Evolutionary conservation across 2,329 filamentous ascomycete species (phyloP).

Genomic region (Emergomyces africanus): DNA sequence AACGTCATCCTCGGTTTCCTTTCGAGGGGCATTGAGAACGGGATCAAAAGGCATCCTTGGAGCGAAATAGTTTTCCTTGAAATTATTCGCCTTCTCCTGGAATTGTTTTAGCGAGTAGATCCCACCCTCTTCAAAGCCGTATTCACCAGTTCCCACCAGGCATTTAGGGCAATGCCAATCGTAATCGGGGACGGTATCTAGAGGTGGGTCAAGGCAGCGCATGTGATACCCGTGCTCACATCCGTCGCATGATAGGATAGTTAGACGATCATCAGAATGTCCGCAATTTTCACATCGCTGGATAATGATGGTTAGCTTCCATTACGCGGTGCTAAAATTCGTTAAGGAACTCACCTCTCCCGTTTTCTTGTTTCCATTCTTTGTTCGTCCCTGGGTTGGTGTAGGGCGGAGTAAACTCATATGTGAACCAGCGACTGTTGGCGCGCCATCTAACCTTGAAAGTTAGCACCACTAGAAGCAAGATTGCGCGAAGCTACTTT

Average conservation of each 20-base stretch:
- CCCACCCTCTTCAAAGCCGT: constrained; percentile 93
- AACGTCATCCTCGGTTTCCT: constrained; percentile 87
- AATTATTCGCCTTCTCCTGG: constrained; percentile 87
- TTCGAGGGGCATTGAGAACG: constrained; percentile 63
- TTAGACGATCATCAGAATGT: constrained; percentile 57
- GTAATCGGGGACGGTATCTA: constrained; percentile 61
- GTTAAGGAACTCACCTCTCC: constrained; percentile 39
- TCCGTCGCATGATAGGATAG: constrained; percentile 73
- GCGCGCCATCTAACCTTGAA: constrained; percentile 16
- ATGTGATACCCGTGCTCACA: constrained; percentile 85
- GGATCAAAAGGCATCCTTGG: constrained; percentile 82
- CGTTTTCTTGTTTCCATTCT: constrained; percentile 43
- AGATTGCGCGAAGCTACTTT: not conserved
- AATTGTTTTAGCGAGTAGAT: constrained; percentile 93
- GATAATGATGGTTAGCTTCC: constrained; percentile 16
- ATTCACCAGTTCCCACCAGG: constrained; percentile 89
- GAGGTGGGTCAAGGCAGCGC: constrained; percentile 73
- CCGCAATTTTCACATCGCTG: constrained; percentile 80
- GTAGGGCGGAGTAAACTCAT: constrained; percentile 89
- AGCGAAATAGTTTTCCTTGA: constrained; percentile 89
- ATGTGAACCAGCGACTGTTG: constrained; percentile 84
- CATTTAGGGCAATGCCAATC: constrained; percentile 97
- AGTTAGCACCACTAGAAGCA: not conserved
- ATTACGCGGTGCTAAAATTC: constrained; percentile 3
- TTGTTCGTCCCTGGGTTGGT: constrained; percentile 44